phyloP scores from a whole-genome alignment of 2,329 filamentous ascomycete species.

The Coccinonectria pachysandricola region DNA sequence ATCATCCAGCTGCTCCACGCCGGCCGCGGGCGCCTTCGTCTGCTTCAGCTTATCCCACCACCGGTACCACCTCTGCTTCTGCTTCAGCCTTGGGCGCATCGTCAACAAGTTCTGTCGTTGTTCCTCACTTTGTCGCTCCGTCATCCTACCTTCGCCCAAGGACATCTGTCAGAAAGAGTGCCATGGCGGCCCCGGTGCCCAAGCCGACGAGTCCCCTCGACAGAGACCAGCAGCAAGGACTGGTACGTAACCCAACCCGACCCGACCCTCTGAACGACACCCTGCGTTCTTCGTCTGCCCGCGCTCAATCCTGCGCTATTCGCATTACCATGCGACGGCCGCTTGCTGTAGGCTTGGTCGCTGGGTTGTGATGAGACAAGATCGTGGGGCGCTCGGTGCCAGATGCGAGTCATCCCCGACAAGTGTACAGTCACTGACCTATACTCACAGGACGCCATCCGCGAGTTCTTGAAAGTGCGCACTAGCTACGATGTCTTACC shows the following conservation, averaged over 20 bases:
- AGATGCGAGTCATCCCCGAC: no score
- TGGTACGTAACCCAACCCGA: constrained; percentile 44
- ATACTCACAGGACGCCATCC: constrained; percentile 79
- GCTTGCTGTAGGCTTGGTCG: no score
- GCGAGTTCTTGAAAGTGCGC: constrained; percentile 90
- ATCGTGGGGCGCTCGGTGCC: no score
- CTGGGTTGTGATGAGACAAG: no score
- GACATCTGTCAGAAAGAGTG: constrained; percentile 23
- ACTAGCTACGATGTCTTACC: constrained; percentile 97
- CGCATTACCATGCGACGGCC: no score
- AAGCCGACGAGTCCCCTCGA: constrained; percentile 51
- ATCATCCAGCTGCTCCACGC: constrained; percentile 11
- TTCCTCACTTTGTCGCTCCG: constrained; percentile 48
- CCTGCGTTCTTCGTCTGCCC: constrained; percentile 1
- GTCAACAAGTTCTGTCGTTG: no score
- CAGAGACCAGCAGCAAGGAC: constrained; percentile 65
- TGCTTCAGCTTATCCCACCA: constrained; percentile 9
- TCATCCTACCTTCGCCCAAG: constrained; percentile 45
- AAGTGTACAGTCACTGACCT: no score
- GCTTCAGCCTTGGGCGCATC: no score
- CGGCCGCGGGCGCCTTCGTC: constrained; percentile 9
- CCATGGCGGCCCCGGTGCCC: constrained; percentile 29
- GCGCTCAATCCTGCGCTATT: no score
- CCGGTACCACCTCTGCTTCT: constrained; percentile 13
- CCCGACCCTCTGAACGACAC: constrained; percentile 2